These are phyloP conservation scores for Fusarium chaquense DNA, from an alignment of 2,329 filamentous ascomycete species.

Conservation along the genomic window DNA sequence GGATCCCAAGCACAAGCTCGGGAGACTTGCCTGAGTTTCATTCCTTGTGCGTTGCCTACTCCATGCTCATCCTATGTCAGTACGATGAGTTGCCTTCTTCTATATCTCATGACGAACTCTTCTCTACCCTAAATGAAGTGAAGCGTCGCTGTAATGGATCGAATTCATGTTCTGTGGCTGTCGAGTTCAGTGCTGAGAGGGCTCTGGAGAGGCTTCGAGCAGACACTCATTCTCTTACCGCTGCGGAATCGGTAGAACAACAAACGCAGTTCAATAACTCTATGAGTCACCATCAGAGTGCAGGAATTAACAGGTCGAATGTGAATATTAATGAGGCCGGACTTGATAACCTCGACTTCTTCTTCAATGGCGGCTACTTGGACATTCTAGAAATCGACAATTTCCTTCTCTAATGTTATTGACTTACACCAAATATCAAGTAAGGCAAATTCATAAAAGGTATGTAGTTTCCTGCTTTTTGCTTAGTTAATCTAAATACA, in stretches of 20 bases:
- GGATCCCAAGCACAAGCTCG: constrained; percentile 20
- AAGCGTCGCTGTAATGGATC: constrained; percentile 24
- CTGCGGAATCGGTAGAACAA: background rate
- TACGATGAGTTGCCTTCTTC: constrained; percentile 20
- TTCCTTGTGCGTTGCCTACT: constrained; percentile 25
- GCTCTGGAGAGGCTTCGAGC: constrained; percentile 24
- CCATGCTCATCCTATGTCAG: constrained; percentile 28
- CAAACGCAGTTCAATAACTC: background rate
- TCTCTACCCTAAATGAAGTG: constrained; percentile 4
- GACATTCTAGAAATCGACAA: constrained; percentile 26
- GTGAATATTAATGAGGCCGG: constrained; percentile 6
- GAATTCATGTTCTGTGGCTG: constrained; percentile 15
- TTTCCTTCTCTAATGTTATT: constrained; percentile 6
- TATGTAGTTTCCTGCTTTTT: background rate
- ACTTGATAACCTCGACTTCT: constrained; percentile 28
- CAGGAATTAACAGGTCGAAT: background rate
- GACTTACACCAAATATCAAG: background rate
- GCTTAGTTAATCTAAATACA: background rate
- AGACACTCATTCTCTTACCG: background rate
- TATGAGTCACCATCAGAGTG: background rate
- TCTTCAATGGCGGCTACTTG: constrained; percentile 31
- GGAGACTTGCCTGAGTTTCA: constrained; percentile 29
- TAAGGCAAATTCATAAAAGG: background rate
- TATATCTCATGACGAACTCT: constrained; percentile 5
- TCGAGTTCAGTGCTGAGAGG: constrained; percentile 30